These are phyloP conservation scores for Alternaria sp. DNA, from an alignment of 2,329 filamentous ascomycete species.

Conservation along the genomic window DNA sequence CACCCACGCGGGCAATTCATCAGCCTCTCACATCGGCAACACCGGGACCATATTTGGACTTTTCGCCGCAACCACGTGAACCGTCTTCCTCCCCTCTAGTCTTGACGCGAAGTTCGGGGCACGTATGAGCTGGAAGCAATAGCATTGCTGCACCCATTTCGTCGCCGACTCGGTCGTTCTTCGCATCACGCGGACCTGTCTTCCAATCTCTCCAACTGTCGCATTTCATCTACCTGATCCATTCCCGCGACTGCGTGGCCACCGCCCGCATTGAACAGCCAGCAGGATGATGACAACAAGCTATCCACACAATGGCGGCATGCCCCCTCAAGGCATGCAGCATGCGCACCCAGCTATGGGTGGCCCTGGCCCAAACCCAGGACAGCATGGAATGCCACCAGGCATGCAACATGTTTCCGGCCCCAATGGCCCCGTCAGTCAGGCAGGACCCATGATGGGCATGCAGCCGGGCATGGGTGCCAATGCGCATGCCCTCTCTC, in stretches of 20 bases:
- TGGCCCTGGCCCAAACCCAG: constrained; percentile 73
- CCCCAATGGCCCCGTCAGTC: constrained; percentile 73
- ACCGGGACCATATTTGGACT: constrained; percentile 8
- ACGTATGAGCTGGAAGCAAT: constrained; percentile 28
- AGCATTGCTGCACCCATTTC: constrained; percentile 14
- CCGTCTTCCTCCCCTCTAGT: constrained; percentile 5
- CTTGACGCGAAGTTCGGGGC: constrained; percentile 19
- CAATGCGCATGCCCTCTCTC: constrained; percentile 75
- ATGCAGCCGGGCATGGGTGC: constrained; percentile 74
- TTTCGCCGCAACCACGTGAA: constrained; percentile 13
- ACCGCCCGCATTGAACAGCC: constrained; percentile 22
- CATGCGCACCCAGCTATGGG: constrained; percentile 68
- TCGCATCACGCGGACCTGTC: constrained; percentile 13
- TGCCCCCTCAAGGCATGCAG: constrained; percentile 76
- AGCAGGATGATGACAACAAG: constrained; percentile 72
- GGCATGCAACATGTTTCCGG: constrained; percentile 76
- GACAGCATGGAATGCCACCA: constrained; percentile 71
- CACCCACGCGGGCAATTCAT: constrained; percentile 28
- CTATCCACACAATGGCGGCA: constrained; percentile 73
- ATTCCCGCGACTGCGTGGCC: constrained; percentile 24
- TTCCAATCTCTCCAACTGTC: constrained; percentile 8
- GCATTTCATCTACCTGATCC: constrained; percentile 14
- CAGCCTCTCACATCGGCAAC: constrained; percentile 12
- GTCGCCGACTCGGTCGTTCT: constrained; percentile 14
- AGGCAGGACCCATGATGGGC: constrained; percentile 75